Conservation (phyloP, 2,329 filamentous ascomycete genomes). For the Pezicula carpinea region DNA sequence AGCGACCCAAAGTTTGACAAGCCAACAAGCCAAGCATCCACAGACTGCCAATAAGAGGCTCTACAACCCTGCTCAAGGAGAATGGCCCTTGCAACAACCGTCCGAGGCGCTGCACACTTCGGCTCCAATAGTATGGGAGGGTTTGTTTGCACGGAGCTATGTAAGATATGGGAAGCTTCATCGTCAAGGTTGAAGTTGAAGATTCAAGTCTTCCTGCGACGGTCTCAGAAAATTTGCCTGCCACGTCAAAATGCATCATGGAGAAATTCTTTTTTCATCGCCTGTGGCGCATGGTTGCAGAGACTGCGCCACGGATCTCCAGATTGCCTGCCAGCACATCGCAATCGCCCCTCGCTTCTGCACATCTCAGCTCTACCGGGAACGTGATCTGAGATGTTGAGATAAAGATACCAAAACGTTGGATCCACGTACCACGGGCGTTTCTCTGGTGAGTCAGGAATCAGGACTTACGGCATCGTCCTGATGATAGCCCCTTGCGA, state of each 20-base stretch:
- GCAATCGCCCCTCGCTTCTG: conserved; percentile 14
- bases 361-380: conserved; percentile 24
- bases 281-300: conserved; percentile 11
- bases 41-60: conserved; percentile 18
- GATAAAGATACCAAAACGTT: neutral
- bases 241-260: conserved; percentile 13
- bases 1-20: conserved; percentile 14
- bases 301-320: conserved; percentile 22
- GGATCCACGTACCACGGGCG: neutral
- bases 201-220: neutral
- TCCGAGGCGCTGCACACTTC: conserved; percentile 5
- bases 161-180: conserved; percentile 3
- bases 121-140: conserved; percentile 3
- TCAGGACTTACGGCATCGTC: neutral
- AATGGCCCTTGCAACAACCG: conserved; percentile 13
- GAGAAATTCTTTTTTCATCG: neutral
- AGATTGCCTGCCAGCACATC: conserved; percentile 22
- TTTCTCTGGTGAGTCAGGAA: neutral
- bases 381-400: conserved; percentile 11
- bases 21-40: conserved; percentile 9
- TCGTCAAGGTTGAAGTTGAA: neutral
- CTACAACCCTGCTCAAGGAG: conserved; percentile 16
- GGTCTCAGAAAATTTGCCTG: conserved; percentile 9
- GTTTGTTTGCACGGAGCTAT: conserved; percentile 6
- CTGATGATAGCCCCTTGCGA: too few relatives aligned